A percentile compares a stretch with the other conserved stretches of the same genome.
phyloP scores from a whole-genome alignment of 2,329 filamentous ascomycete species.

The Didymella exigua region DNA sequence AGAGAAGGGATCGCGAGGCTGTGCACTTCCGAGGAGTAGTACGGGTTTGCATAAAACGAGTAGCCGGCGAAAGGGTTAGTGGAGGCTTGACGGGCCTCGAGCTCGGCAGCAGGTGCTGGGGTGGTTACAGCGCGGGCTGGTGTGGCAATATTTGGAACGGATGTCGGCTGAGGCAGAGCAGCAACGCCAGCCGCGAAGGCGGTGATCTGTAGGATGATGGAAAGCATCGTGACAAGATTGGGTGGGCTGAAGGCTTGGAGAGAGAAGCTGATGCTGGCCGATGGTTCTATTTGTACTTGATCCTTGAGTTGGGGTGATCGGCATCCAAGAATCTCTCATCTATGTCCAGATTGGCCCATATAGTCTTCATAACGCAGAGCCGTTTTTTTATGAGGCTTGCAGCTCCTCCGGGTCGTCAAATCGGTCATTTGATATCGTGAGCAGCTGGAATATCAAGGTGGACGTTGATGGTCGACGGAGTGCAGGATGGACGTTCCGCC shows the following conservation, averaged over 20 bases:
- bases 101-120: slow-evolving; percentile 21
- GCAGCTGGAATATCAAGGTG: neutral
- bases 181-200: slow-evolving; percentile 30
- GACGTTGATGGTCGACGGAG: neutral
- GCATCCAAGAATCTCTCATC: slow-evolving; percentile 1
- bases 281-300: slow-evolving; percentile 5
- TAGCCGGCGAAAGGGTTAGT: slow-evolving; percentile 60
- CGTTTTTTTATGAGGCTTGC: slow-evolving; percentile 2
- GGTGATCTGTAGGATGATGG: slow-evolving; percentile 25
- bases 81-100: slow-evolving; percentile 39
- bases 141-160: slow-evolving; percentile 15
- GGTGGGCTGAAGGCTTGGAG: neutral
- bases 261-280: neutral
- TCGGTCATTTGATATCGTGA: neutral
- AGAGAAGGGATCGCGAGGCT: slow-evolving; percentile 67
- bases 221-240: slow-evolving; percentile 19
- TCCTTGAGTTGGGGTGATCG: neutral
- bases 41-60: slow-evolving; percentile 58
- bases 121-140: slow-evolving; percentile 20
- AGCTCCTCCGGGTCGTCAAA: too few species aligned
- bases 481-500: slow-evolving; percentile 7
- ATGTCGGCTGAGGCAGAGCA: slow-evolving; percentile 31
- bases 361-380: neutral
- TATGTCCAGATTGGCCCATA: slow-evolving; percentile 1
- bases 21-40: slow-evolving; percentile 60